Evolutionary conservation across 2,329 filamentous ascomycete species (phyloP).

Genomic region (Fusarium acutatum): DNA sequence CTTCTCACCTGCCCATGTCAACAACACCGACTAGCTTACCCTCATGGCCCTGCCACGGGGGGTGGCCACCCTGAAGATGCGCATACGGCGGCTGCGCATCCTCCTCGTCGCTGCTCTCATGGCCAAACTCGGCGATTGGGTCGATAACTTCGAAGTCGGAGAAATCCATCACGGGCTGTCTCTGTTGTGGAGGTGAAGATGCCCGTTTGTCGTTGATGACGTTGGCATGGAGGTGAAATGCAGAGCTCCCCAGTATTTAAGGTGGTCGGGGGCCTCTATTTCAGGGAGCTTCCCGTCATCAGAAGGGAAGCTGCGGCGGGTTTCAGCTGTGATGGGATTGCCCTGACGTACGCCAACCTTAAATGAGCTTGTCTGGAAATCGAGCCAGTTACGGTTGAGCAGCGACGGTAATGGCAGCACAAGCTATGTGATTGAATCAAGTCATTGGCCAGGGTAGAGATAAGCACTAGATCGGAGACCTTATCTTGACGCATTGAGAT

Average conservation of each 20-base stretch:
- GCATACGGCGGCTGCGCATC: slow-evolving; percentile 3
- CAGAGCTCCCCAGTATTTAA: slow-evolving; percentile 24
- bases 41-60: slow-evolving; percentile 44
- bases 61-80: slow-evolving; percentile 28
- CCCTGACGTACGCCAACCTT: slow-evolving; percentile 22
- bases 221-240: neutral
- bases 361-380: slow-evolving; percentile 13
- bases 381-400: slow-evolving; percentile 23
- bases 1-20: slow-evolving; percentile 49
- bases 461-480: neutral
- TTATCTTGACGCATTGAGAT: neutral
- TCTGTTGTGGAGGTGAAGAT: neutral
- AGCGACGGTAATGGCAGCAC: neutral
- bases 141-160: slow-evolving; percentile 41
- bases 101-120: slow-evolving; percentile 17
- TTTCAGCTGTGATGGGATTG: slow-evolving; percentile 10
- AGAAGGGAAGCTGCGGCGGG: slow-evolving; percentile 1
- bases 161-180: slow-evolving; percentile 29
- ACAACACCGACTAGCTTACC: slow-evolving; percentile 47
- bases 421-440: neutral
- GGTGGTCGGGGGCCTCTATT: neutral
- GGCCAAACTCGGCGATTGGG: slow-evolving; percentile 32
- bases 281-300: neutral
- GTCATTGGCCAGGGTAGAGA: slow-evolving; percentile 2
- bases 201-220: slow-evolving; percentile 1